Conservation (phyloP, 139 green algal species). For the Closterium sp. region DNA sequence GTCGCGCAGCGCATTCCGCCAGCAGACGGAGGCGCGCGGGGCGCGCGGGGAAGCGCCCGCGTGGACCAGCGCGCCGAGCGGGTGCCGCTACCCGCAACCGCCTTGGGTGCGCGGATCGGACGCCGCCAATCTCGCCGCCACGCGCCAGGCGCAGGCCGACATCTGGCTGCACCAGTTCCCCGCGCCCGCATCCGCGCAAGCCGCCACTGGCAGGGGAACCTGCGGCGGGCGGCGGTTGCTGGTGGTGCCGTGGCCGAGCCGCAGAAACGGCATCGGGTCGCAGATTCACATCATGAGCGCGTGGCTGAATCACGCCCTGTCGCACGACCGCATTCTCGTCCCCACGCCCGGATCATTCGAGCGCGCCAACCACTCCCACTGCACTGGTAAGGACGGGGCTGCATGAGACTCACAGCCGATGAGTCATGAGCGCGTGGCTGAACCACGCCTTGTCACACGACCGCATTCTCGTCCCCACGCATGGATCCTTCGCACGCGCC, state of each 20-base stretch:
- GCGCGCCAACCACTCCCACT: neutral
- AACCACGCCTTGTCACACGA: too few species aligned
- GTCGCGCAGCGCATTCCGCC: neutral
- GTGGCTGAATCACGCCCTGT: neutral
- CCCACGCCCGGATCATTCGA: neutral
- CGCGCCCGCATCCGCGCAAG: neutral
- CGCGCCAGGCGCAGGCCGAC: neutral
- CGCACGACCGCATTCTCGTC: neutral
- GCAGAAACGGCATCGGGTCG: slow-evolving; percentile 24
- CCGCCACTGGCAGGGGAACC: neutral
- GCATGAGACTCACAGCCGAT: too few species aligned
- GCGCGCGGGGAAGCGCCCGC: neutral
- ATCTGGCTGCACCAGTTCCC: neutral
- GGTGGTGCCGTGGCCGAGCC: neutral
- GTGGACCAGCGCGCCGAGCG: neutral
- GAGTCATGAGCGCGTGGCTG: too few species aligned
- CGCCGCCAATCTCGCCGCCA: neutral
- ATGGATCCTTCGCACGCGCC: too few species aligned
- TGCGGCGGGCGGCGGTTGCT: neutral
- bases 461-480: too few species aligned
- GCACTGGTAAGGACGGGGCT: too few species aligned
- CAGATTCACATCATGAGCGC: slow-evolving; percentile 24
- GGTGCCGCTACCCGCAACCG: neutral
- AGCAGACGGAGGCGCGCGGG: neutral
- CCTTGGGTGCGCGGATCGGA: slow-evolving; percentile 8